Base-by-base conservation (phyloP, 2,329 filamentous ascomycete species). In the Knufia petricola region DNA sequence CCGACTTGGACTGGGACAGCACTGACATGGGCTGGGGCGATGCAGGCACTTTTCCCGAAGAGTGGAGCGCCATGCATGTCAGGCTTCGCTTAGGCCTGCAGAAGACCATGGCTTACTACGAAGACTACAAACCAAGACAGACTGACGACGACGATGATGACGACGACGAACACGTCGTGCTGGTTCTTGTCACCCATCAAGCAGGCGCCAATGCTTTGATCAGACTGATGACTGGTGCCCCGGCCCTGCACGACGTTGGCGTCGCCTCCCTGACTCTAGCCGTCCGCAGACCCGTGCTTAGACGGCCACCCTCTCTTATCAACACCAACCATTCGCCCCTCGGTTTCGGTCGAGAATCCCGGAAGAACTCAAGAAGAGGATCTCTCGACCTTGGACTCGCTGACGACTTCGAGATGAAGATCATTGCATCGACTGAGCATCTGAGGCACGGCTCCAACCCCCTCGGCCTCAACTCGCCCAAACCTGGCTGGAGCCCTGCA, bases 1-100 rank as follows among this genome's bases (percentile, higher is more conserved):
- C 95, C n/a, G 92, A 98, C 65, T 94, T 87, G 60, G 85, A 90
- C 59, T 98, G 92, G 90, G 89, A 98, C 61, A 95, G 89, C 51
- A 70, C 76, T 2, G 80, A 85, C 0, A 75, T 87, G 37, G 74
- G 82, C 53, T 96, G 92, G 85, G 90, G 89, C 4, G 82, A 87
- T 59, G 90, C 90, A 8, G 92, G 90, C 32, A 77, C 83, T 37
- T 85, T 87, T 58, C 88, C 87, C 1, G 92, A 98, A 66, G 92
- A 96, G 66, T 98, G 92, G 92, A 85, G 87, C 24, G 75, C 81
- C 2, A 96, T 98, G 92, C 92, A 98, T 66, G 83, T 82, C 62
- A 79, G 92, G 19, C 95, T 96, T 60, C 78, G 88, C 31, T 78
- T 74, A 52, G 90, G 90, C 1, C 66, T 95, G 32, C 81, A 85